A percentile compares a stretch with the other conserved stretches of the same genome.
These are phyloP conservation scores for Globisporangium megalacanthum DNA, from an alignment of 352 stramenopile species.

Conservation along the genomic window DNA sequence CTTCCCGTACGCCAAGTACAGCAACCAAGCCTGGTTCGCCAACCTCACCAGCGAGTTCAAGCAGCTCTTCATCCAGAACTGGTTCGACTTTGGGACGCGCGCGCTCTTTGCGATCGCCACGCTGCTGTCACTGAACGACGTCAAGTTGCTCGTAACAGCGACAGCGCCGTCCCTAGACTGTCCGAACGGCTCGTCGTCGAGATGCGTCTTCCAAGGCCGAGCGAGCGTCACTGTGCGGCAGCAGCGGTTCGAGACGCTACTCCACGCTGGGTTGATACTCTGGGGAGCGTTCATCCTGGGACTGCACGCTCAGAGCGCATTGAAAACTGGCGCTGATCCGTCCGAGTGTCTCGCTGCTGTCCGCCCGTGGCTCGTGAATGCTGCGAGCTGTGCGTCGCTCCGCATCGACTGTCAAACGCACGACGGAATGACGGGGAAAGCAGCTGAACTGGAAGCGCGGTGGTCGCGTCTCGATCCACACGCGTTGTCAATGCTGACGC, in stretches of 20 bases:
- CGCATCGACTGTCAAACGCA: constrained; percentile 3
- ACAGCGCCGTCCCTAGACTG: too few relatives aligned
- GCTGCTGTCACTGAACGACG: constrained; percentile 7
- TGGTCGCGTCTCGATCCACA: not conserved
- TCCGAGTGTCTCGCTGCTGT: not conserved
- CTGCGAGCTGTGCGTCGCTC: not conserved
- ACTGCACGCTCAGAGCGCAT: constrained; percentile 1
- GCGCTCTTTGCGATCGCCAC: constrained; percentile 4
- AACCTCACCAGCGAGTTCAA: constrained; percentile 12
- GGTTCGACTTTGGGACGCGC: constrained; percentile 7
- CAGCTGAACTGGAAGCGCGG: not conserved
- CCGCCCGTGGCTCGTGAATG: not conserved
- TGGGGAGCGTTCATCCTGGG: constrained; percentile 4
- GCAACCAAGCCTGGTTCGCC: not conserved
- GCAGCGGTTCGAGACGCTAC: not conserved
- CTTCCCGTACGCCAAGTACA: not conserved
- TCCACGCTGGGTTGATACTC: not conserved
- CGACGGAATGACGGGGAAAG: not conserved
- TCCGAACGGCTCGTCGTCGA: not conserved
- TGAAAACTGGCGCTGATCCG: not conserved
- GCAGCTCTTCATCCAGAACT: constrained; percentile 8
- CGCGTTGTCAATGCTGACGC: not conserved
- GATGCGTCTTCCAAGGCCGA: not conserved
- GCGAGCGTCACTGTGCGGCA: not conserved
- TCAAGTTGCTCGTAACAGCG: constrained; percentile 7